phyloP scores from a whole-genome alignment of 805 yeast genomes.

The Saccharomycopsis vini region DNA sequence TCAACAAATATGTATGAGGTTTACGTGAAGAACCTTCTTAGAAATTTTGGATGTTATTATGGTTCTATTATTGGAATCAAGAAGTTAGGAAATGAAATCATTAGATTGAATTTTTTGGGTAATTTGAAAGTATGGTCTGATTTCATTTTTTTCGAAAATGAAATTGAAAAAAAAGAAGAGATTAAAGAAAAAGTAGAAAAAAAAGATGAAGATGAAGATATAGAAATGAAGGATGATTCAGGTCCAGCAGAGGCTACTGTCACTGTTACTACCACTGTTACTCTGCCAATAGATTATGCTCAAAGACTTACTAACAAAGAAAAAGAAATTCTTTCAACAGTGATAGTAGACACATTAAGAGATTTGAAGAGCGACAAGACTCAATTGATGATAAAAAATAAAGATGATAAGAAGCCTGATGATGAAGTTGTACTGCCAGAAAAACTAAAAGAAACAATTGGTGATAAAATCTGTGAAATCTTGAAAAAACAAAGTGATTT shows the following conservation, averaged over 20 bases:
- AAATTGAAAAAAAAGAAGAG: slow-evolving; percentile 19
- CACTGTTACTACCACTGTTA: slow-evolving; percentile 11
- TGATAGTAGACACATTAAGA: slow-evolving; percentile 47
- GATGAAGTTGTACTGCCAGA: slow-evolving; percentile 24
- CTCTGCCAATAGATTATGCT: slow-evolving; percentile 16
- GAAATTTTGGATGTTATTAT: slow-evolving; percentile 66
- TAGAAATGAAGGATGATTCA: slow-evolving; percentile 11
- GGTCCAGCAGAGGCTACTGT: not conserved
- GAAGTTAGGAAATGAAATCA: slow-evolving; percentile 80
- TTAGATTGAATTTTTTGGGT: slow-evolving; percentile 74
- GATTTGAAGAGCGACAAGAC: slow-evolving; percentile 23
- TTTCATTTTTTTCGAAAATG: slow-evolving; percentile 38
- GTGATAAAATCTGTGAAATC: slow-evolving; percentile 43
- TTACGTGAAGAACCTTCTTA: slow-evolving; percentile 8
- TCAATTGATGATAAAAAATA: slow-evolving; percentile 24
- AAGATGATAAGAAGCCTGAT: slow-evolving; percentile 11
- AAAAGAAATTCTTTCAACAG: slow-evolving; percentile 37
- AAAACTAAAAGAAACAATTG: slow-evolving; percentile 51
- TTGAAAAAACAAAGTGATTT: slow-evolving; percentile 42
- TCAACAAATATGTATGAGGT: slow-evolving; percentile 5
- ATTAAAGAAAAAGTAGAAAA: slow-evolving; percentile 18
- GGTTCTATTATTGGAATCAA: slow-evolving; percentile 84
- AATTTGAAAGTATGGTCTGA: slow-evolving; percentile 75
- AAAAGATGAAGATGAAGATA: slow-evolving; percentile 20
- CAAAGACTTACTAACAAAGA: slow-evolving; percentile 34